Conservation (phyloP, 2,329 filamentous ascomycete genomes). For the Exophiala calicioides region DNA sequence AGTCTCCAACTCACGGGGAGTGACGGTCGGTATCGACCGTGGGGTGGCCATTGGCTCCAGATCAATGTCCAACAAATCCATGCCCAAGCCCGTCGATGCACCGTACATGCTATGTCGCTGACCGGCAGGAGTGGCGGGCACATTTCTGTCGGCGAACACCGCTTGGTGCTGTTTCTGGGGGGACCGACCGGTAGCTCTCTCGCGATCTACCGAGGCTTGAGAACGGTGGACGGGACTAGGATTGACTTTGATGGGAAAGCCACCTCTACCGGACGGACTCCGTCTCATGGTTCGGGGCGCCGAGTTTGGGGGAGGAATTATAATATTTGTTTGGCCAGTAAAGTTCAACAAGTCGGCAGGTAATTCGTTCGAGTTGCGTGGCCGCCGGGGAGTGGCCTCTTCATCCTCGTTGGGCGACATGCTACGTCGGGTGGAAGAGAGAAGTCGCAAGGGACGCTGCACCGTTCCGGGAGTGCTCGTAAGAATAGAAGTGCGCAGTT, state of each 20-base stretch:
- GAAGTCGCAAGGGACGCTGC: slow-evolving; percentile 39
- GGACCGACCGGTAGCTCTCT: slow-evolving; percentile 30
- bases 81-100: slow-evolving; percentile 22
- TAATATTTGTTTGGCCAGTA: slow-evolving; percentile 71
- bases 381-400: slow-evolving; percentile 52
- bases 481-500: slow-evolving; percentile 29
- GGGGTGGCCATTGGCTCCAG: slow-evolving; percentile 92
- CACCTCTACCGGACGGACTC: slow-evolving; percentile 40
- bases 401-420: slow-evolving; percentile 39
- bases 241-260: slow-evolving; percentile 32
- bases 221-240: slow-evolving; percentile 30
- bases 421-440: slow-evolving; percentile 28
- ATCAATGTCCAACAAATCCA: slow-evolving; percentile 76
- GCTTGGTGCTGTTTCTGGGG: slow-evolving; percentile 31
- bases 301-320: slow-evolving; percentile 51
- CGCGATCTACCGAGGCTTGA: slow-evolving; percentile 32
- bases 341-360: slow-evolving; percentile 83
- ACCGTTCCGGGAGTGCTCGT: slow-evolving; percentile 54
- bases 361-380: slow-evolving; percentile 52
- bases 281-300: slow-evolving; percentile 40
- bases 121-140: slow-evolving; percentile 33
- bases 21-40: slow-evolving; percentile 85
- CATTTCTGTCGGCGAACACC: slow-evolving; percentile 15
- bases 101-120: slow-evolving; percentile 32
- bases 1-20: slow-evolving; percentile 86